Base-by-base conservation (phyloP, 305 asterid species). In the Stenogyne calaminthoides region DNA sequence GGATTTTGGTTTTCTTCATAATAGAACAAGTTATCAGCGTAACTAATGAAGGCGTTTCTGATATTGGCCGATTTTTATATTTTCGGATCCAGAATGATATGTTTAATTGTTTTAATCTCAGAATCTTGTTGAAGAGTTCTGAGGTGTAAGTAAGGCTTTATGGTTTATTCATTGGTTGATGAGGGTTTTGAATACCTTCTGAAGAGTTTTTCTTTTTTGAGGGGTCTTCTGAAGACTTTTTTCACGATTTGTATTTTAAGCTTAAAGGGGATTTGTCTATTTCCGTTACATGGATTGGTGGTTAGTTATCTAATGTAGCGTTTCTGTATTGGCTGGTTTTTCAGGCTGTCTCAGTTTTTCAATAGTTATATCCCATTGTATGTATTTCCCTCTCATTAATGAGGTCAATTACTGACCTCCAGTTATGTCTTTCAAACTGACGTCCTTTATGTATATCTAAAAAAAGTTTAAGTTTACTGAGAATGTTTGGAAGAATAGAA, bases 191-290 rank as follows among this genome's bases (percentile, higher is more conserved):
- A 65, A 25, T 67, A 25, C 61, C 3, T 27, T 49, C 9, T 29
- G 72, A 36, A 25, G 12, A 36, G 2, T 27, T 51, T 18, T 25
- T 25, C 29, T 25, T 25, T 25, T 1, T 25, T 25, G 29, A 25
- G 29, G 29, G 29, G 29, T 25, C 3, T 27, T 49, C 9, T 29
- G 72, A 36, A 25, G 12, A 18, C 5, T n/a, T 51, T 18, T 25
- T 69, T 36, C 34, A 39, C 58, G n/a, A 60, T 72, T 34, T 34
- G 42, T 72, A 44, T 18, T 62, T 58, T 16, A 27, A 71, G 70
- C 39, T 6, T 57, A 59, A 25, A 16, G 3, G 71, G 54, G 40
- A 66, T 46, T 46, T 36, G 51, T 20, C 39, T 44, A 3, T 14
- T 68, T 57, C 20, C 25, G 11, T 49, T 49, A 29, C 59, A 11